Evolutionary conservation across 116 monocot genomes (phyloP), one percentile per base, ranked within the genome.

Genomic region (Trichopus zeylanicus): DNA sequence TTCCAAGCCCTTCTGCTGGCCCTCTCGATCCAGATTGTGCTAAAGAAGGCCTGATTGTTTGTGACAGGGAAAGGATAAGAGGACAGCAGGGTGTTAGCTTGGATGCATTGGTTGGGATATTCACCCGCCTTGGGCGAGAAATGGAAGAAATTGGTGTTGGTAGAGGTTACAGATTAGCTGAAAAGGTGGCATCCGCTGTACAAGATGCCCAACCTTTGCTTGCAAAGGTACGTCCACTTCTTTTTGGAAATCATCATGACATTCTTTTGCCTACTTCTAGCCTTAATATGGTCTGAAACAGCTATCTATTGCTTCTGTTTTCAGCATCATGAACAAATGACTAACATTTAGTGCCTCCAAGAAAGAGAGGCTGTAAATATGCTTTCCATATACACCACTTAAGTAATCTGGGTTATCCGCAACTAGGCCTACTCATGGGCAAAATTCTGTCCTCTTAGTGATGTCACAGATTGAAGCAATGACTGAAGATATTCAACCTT

Each of bases 201-300:
- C 72, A 76, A 62, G 95, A 95, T 61, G 87, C 95, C n/a, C 83
- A 95, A 42, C 95, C 95, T 15, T 65, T 95, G n/a, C 62, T 95
- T 65, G 62, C 73, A 61, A 84, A 87, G 95, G 95, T 90, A 29
- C 46, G 55, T 37, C 10, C 12, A 25, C 15, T 13, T 39, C 4
- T 16, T 39, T 16, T 39, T 39, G 7, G 2, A 39, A 39, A 18
- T 15, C 4, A 8, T 33, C 8, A 5, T 8, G n/a, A n/a, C n/a
- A n/a, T 33, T 5, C 32, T 33, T 4, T 8, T 5, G 32, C 8
- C 6, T 33, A 8, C 32, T 33, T 33, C 4, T 33, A 33, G 8
- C 8, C 8, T 33, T 33, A 4, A 33, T 33, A 5, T 33, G 8
- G 32, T 33, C 8, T 33, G 32, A 33, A 33, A 33, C 8, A 8